These are phyloP conservation scores for Diaporthe longicolla DNA, from an alignment of 2,329 filamentous ascomycete genomes.

Conservation along the genomic window DNA sequence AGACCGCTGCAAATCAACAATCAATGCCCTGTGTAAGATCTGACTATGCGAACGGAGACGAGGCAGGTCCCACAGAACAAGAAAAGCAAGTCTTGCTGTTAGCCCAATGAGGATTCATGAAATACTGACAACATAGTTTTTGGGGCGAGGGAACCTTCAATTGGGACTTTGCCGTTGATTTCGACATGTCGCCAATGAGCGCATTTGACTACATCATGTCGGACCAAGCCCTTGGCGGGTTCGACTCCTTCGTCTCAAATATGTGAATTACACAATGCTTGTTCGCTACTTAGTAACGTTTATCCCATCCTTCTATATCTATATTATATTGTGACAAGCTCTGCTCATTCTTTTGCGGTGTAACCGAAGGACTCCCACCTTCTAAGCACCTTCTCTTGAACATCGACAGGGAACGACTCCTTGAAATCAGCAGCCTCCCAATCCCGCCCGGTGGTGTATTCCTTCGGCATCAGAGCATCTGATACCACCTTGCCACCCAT, in stretches of 20 bases:
- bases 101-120: neutral
- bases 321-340: neutral
- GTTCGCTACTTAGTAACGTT: neutral
- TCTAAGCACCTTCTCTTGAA: constrained; percentile 55
- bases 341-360: neutral
- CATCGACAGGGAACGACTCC: constrained; percentile 54
- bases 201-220: constrained; percentile 34
- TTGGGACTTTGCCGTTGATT: constrained; percentile 17
- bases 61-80: neutral
- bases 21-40: neutral
- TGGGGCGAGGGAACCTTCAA: neutral
- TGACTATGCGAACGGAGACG: neutral
- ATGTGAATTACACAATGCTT: neutral
- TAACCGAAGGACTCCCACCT: constrained; percentile 54
- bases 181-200: constrained; percentile 26
- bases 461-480: constrained; percentile 58
- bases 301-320: neutral
- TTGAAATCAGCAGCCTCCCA: constrained; percentile 53
- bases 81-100: neutral
- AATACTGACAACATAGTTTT: neutral
- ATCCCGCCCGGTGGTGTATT: constrained; percentile 56
- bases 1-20: neutral
- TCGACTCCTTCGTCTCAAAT: neutral
- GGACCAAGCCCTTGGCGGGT: constrained; percentile 13
- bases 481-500: constrained; percentile 62